A percentile compares a stretch with the other conserved stretches of the same genome.
These are phyloP conservation scores for Arthrobotrys iridis DNA, from an alignment of 2,329 filamentous ascomycete genomes.

Conservation along the genomic window DNA sequence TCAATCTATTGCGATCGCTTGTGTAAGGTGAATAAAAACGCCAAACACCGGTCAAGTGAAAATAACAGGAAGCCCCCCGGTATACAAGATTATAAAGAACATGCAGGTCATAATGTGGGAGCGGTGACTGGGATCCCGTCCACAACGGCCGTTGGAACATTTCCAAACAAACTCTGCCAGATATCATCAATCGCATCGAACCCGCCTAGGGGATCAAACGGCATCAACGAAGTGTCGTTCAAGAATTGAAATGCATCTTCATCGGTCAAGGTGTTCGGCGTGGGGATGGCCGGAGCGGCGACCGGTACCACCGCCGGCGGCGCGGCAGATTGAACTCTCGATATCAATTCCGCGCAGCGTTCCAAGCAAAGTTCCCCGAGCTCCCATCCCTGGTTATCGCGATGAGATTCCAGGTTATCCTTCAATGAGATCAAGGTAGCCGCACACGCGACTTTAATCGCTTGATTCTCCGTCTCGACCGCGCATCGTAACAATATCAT, in stretches of 20 bases:
- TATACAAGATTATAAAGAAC: constrained; percentile 10
- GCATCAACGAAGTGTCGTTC: constrained; percentile 41
- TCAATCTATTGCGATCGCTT: too few species aligned
- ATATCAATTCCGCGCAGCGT: constrained; percentile 47
- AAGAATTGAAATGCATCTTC: constrained; percentile 49
- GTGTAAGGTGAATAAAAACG: too few species aligned
- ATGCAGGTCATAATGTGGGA: not conserved
- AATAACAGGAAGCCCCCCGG: not conserved
- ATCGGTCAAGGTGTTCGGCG: constrained; percentile 6
- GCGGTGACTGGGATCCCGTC: constrained; percentile 10
- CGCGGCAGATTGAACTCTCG: constrained; percentile 26
- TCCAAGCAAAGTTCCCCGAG: constrained; percentile 44
- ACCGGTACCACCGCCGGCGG: not conserved
- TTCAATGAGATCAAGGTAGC: constrained; percentile 41
- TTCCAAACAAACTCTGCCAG: constrained; percentile 52
- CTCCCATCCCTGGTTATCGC: constrained; percentile 44
- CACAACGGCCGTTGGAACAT: constrained; percentile 6
- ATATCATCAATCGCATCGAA: constrained; percentile 53
- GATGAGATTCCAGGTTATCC: constrained; percentile 37
- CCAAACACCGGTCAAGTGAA: not conserved
- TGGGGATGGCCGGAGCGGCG: not conserved
- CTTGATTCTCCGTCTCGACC: constrained; percentile 62
- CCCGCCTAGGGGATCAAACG: constrained; percentile 48
- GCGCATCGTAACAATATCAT: constrained; percentile 67
- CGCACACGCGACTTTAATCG: constrained; percentile 37